phyloP scores from a whole-genome alignment of 805 yeast species.

The Metschnikowia picachoensis region DNA sequence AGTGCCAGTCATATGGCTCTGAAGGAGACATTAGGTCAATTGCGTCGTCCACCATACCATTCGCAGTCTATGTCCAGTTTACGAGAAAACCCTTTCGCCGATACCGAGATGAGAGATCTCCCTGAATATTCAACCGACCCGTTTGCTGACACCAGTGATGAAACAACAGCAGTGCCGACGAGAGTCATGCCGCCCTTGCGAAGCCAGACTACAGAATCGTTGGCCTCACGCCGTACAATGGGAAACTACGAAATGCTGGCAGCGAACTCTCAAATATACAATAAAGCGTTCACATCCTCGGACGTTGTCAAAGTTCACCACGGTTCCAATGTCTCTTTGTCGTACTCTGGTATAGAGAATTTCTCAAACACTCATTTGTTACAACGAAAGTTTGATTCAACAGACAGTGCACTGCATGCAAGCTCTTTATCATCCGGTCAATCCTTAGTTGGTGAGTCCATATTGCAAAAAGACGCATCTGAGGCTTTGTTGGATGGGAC shows the following conservation, averaged over 20 bases:
- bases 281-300: not conserved
- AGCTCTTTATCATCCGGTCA: no score
- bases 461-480: no score
- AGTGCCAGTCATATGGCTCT: constrained; percentile 1
- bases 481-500: no score
- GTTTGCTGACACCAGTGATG: not conserved
- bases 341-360: not conserved
- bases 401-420: no score
- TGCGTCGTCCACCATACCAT: not conserved
- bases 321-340: not conserved
- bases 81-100: constrained; percentile 12
- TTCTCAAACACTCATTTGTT: not conserved
- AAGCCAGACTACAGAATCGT: constrained; percentile 1
- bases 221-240: not conserved
- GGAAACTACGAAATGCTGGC: not conserved
- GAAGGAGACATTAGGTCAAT: not conserved
- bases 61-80: not conserved
- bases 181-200: not conserved
- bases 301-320: not conserved
- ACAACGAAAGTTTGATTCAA: not conserved
- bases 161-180: not conserved
- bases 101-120: not conserved
- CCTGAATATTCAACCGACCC: not conserved
- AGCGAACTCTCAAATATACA: no score
- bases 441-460: no score